Evolutionary conservation across 768 basidiomycete species (phyloP).

Genomic region (Podaxis carcinomalis): DNA sequence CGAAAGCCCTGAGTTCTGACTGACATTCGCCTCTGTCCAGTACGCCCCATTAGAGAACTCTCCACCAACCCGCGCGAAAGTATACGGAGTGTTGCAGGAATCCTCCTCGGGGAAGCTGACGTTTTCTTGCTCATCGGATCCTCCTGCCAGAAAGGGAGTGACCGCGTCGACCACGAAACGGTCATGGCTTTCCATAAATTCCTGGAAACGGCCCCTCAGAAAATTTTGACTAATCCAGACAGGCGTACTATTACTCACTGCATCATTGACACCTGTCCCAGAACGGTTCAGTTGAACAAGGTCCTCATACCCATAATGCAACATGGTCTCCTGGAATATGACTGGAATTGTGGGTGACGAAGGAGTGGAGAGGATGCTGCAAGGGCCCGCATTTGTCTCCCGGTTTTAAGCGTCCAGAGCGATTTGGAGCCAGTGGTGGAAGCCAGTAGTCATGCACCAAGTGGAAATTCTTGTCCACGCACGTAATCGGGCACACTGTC

Average conservation of each 20-base stretch:
- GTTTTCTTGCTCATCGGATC: not conserved
- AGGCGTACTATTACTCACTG: not conserved
- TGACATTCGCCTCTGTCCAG: not conserved
- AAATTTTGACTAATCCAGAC: not conserved
- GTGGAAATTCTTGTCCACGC: not conserved
- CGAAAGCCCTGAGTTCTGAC: not conserved
- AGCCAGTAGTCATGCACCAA: not conserved
- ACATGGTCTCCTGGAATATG: not conserved
- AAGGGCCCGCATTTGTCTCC: not conserved
- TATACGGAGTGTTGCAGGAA: not conserved
- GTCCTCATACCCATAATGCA: not conserved
- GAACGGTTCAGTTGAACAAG: not conserved
- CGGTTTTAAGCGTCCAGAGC: not conserved
- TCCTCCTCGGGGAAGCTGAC: not conserved
- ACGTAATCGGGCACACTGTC: conserved; percentile 7
- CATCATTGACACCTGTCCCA: no score
- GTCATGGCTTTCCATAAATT: not conserved
- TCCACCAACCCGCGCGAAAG: not conserved
- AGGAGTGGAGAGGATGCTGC: not conserved
- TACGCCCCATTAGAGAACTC: not conserved
- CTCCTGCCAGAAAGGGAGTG: not conserved
- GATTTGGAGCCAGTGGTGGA: not conserved
- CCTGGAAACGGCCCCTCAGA: not conserved
- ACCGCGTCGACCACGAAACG: not conserved
- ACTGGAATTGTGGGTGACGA: no score